A percentile compares a stretch with the other conserved stretches of the same genome.
These are phyloP conservation scores for Sonneratia alba DNA, from an alignment of 345 rosid genomes.

Conservation along the genomic window DNA sequence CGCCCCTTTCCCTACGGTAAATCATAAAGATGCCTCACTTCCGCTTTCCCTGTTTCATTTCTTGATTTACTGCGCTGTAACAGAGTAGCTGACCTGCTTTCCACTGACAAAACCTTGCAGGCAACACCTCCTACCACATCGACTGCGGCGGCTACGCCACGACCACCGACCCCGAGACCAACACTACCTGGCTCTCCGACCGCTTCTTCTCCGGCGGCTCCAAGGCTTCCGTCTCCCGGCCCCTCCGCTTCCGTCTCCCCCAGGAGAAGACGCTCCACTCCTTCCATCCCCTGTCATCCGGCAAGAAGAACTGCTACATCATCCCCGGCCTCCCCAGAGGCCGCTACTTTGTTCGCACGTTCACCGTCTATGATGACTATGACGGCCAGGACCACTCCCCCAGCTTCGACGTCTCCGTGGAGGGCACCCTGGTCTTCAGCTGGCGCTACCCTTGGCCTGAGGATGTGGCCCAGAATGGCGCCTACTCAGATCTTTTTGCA, in stretches of 20 bases:
- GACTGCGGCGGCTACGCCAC: constrained; percentile 68
- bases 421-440: constrained; percentile 79
- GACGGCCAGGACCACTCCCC: constrained; percentile 83
- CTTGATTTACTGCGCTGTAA: too few species aligned
- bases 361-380: constrained; percentile 90
- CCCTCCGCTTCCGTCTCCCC: constrained; percentile 54
- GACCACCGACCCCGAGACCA: constrained; percentile 46
- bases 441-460: constrained; percentile 93
- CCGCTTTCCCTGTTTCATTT: background rate
- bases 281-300: constrained; percentile 87
- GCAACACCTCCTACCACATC: constrained; percentile 43
- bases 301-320: constrained; percentile 90
- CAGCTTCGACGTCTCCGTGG: constrained; percentile 76
- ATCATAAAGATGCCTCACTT: background rate
- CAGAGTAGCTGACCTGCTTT: too few species aligned
- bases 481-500: constrained; percentile 86
- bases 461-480: constrained; percentile 51
- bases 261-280: constrained; percentile 72
- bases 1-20: constrained; percentile 9
- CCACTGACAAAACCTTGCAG: constrained; percentile 1
- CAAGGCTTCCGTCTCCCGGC: constrained; percentile 69
- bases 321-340: constrained; percentile 58
- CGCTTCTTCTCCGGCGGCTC: constrained; percentile 70
- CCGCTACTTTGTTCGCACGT: constrained; percentile 78
- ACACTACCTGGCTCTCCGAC: constrained; percentile 78